Conservation (phyloP, 2,329 filamentous ascomycete species). For the Thelonectria blattea region DNA sequence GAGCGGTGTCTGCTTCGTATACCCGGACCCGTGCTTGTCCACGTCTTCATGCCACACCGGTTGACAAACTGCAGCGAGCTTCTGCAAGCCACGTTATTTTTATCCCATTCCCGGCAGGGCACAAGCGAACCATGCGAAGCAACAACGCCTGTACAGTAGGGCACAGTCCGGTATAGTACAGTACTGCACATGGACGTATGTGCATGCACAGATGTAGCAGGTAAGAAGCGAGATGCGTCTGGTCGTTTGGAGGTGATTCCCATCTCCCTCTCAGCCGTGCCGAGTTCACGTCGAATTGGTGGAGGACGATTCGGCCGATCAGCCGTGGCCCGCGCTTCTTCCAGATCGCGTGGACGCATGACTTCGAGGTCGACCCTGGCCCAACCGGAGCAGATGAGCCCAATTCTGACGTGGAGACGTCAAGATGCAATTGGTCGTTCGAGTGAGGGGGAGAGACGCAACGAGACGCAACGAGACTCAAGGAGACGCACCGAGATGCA, state of each 20-base stretch:
- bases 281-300: background rate
- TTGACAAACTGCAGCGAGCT: background rate
- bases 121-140: background rate
- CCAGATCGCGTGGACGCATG: constrained; percentile 17
- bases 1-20: background rate
- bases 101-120: background rate
- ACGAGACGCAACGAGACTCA: background rate
- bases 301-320: constrained; percentile 13
- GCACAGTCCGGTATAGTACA: too few species aligned
- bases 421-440: constrained; percentile 32
- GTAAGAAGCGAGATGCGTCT: background rate
- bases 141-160: background rate
- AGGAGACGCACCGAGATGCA: too few species aligned
- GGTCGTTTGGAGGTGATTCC: too few species aligned
- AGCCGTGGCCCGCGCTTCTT: constrained; percentile 9
- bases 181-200: too few species aligned
- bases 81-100: background rate
- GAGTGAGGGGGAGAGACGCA: constrained; percentile 14
- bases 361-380: constrained; percentile 7
- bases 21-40: background rate
- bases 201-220: background rate
- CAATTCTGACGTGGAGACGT: constrained; percentile 26
- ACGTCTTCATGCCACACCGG: background rate
- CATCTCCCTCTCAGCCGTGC: background rate
- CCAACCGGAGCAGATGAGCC: constrained; percentile 10